Conservation (phyloP, 306 rosid genomes). For the Vigna angularis region DNA sequence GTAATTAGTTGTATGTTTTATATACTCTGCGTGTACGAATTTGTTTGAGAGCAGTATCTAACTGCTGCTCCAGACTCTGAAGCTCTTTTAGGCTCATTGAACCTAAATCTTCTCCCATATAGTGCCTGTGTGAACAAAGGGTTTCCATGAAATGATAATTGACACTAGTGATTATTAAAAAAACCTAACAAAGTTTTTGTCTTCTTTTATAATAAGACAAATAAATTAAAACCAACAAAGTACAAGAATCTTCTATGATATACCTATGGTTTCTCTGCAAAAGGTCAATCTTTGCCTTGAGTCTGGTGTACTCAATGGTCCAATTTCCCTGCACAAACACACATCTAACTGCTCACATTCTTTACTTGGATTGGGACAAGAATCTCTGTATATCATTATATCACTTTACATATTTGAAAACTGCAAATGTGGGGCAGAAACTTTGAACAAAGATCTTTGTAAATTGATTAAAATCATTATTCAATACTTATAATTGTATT, state of each 20-base stretch:
- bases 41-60: constrained; percentile 76
- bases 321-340: constrained; percentile 67
- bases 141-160: not conserved
- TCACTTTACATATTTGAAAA: not conserved
- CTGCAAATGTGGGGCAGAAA: not conserved
- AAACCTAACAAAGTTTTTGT: not conserved
- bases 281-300: constrained; percentile 76
- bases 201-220: not conserved
- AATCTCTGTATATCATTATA: not conserved
- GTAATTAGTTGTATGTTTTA: not conserved
- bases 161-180: not conserved
- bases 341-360: not conserved
- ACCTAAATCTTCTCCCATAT: constrained; percentile 85
- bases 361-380: not conserved
- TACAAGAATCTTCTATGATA: not conserved
- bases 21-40: constrained; percentile 78
- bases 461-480: not conserved
- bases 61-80: constrained; percentile 82
- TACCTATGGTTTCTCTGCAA: constrained; percentile 79
- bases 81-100: constrained; percentile 78
- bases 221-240: not conserved
- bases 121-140: constrained; percentile 56
- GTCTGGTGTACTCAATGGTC: constrained; percentile 77
- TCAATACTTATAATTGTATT: not conserved
- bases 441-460: not conserved